These are phyloP conservation scores for Dictyophora rubrovolvata DNA, from an alignment of 768 basidiomycete species.

Conservation along the genomic window DNA sequence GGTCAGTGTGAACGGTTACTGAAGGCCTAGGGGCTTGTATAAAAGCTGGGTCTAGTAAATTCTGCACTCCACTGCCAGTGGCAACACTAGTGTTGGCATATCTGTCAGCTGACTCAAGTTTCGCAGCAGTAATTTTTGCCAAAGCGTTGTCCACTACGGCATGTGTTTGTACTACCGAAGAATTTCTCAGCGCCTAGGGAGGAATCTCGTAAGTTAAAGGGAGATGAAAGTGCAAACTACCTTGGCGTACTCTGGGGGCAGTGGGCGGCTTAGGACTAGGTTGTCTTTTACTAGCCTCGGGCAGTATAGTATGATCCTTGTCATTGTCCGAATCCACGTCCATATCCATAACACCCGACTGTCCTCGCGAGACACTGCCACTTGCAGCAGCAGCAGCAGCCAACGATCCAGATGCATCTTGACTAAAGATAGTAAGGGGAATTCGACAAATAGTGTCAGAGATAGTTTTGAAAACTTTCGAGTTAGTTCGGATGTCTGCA, in stretches of 20 bases:
- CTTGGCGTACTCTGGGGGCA: too few relatives aligned
- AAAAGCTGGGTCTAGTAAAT: background rate
- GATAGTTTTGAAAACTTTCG: slow-evolving; percentile 9
- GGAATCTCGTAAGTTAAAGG: background rate
- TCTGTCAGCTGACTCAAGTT: too few relatives aligned
- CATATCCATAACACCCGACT: background rate
- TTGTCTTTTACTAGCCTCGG: too few relatives aligned
- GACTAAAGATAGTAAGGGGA: background rate
- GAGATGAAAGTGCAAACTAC: too few relatives aligned
- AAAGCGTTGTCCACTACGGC: background rate
- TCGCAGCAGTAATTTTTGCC: background rate
- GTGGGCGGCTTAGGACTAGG: too few relatives aligned
- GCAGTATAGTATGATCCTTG: too few relatives aligned
- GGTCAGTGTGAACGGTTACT: too few relatives aligned
- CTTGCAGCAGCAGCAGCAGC: background rate
- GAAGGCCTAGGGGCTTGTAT: background rate
- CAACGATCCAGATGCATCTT: background rate
- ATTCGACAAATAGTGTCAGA: background rate
- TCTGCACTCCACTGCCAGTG: background rate
- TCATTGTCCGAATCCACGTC: background rate
- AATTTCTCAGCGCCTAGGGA: background rate
- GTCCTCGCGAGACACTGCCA: background rate
- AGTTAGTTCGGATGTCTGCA: slow-evolving; percentile 4
- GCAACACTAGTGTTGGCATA: too few relatives aligned
- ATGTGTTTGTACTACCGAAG: background rate